Base-by-base conservation (phyloP, 139 green algal genomes). In the Pycnococcus provasolii region DNA sequence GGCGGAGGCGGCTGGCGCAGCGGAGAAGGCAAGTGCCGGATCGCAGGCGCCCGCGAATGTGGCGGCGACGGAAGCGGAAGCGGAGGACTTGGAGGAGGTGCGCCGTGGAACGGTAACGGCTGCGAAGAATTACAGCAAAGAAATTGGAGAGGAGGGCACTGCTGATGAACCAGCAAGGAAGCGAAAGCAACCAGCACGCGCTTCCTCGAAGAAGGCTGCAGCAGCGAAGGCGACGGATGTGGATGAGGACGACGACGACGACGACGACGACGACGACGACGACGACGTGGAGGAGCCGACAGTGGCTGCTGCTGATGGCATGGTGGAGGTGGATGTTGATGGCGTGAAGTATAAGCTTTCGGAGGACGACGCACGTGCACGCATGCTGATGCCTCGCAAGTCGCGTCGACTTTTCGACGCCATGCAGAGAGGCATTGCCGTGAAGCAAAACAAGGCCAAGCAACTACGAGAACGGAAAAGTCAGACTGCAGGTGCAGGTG, bases 341-440 rank as follows among this genome's bases (percentile, higher is more conserved):
- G 47, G 37, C 50, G 69, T 15, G 66, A 73, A 11, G 53, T 39
- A 0, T 50, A 48, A n/a, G 73, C 77, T 7, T 79, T 74, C 2
- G 80, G 82, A 91, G 26, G 80, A 84, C 60, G 71, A 76, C 44
- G 75, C 65, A 1, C 86, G 95, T 80, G 84, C 85, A 47, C 81
- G 87, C 54, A 86, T 93, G 0, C 90, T 97, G 84, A 94, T 97
- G 85, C 87, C 81, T 4, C 79, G 87, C 61, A 96, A 96, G 81
- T 80, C 73, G 15, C 68, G 79, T 9, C 89, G 91, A 76, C 65
- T 95, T 69, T 97, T 96, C 75, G 84, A 91, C 50, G 72, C 79
- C 51, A 86, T 96, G 53, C 81, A 89, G 62, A 26, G 26, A 26
- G 26, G 26, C 26, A 26, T 26, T 26, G 26, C 26, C 26, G 26